These are phyloP conservation scores for Penicillium sp. DNA, from an alignment of 2,329 filamentous ascomycete genomes.

Conservation along the genomic window DNA sequence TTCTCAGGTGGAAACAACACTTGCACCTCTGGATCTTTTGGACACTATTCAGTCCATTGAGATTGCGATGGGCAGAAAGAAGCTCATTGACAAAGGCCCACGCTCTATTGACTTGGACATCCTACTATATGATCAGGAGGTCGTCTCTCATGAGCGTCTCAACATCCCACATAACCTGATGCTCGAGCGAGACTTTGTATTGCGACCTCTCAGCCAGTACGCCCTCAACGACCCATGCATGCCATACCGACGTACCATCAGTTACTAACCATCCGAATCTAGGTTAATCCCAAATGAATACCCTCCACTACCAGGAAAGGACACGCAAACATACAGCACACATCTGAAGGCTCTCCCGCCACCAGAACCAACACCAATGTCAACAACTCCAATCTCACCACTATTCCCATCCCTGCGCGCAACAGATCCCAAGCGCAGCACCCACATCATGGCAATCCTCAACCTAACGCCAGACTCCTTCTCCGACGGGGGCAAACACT, in stretches of 20 bases:
- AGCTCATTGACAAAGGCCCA: conserved; percentile 88
- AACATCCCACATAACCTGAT: conserved; percentile 81
- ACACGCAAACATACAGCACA: conserved; percentile 32
- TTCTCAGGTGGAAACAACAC: conserved; percentile 70
- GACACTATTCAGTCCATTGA: conserved; percentile 84
- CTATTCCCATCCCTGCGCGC: conserved; percentile 57
- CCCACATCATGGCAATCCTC: conserved; percentile 87
- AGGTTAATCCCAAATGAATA: conserved; percentile 45
- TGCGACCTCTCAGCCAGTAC: conserved; percentile 70
- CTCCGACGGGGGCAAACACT: conserved; percentile 77
- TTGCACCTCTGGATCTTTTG: conserved; percentile 72
- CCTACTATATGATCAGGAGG: conserved; percentile 70
- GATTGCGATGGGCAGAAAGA: conserved; percentile 71
- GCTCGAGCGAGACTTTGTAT: conserved; percentile 87
- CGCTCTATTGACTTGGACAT: conserved; percentile 95
- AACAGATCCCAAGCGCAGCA: conserved; percentile 56
- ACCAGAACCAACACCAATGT: conserved; percentile 36
- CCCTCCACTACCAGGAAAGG: conserved; percentile 31
- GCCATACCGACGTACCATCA: background rate
- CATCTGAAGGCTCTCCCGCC: conserved; percentile 36
- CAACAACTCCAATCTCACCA: conserved; percentile 41
- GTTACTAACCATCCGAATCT: conserved; percentile 1
- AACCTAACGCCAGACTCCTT: conserved; percentile 97
- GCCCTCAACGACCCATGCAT: conserved; percentile 1
- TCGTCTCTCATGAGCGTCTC: conserved; percentile 68